Evolutionary conservation across 106 monocot genomes (phyloP), one percentile per base, ranked within the genome.

Genomic region (Posidonia australis): DNA sequence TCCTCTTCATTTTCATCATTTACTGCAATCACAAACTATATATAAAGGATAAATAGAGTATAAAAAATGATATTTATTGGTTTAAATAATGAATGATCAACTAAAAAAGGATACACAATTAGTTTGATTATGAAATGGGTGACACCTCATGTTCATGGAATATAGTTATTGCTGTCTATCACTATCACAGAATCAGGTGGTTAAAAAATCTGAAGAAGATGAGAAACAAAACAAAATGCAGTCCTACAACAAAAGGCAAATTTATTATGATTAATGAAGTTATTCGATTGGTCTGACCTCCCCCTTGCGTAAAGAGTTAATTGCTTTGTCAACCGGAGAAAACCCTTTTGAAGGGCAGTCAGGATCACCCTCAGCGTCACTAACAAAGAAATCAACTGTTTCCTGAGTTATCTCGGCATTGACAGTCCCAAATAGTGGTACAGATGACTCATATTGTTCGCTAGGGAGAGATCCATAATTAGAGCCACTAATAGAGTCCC

Each of bases 1-100:
- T 72, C 46, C 21, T 80, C 79, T 1, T 82, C 80, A 43, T 84
- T 77, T 63, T 85, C 92, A 84, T 88, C 92, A 80, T 88, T 82
- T 76, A 85, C 92, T 74, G 72, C 88, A 74, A 88, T 83, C 65
- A 88, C 87, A 80, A 88, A 85, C 92, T 92, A 75, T 21, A 72
- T 28, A 77, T 13, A 29, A 58, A 58, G 53, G 53, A 53, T 49
- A 49, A 53, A 53, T 10, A 10, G 21, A 21, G 20, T 22, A 1
- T 36, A 36, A 36, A n/a, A n/a, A n/a, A n/a, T n/a, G n/a, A n/a
- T n/a, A 36, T 36, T 7, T 7, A 36, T 36, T 7, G 36, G 36
- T 4, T 36, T 36, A 36, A 36, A 36, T 36, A 4, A 4, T 7
- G 7, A 36, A 36, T 36, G 5, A 36, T 36, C 7, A 7, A 36